Base-by-base conservation (phyloP, 2,329 filamentous ascomycete genomes). In the Hypoxylon sp. region DNA sequence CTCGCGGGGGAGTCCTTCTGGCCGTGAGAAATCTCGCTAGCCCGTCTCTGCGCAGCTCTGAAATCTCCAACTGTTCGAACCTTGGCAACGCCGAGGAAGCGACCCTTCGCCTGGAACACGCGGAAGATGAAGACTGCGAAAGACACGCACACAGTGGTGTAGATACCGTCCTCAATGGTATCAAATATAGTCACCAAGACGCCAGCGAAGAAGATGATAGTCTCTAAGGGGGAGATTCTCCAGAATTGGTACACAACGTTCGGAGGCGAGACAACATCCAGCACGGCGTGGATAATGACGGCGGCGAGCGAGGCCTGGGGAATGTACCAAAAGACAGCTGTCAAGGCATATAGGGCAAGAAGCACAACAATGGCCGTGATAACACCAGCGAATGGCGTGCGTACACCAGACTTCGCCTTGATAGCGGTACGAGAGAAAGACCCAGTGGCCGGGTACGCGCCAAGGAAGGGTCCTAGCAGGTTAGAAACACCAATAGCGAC, bases 341-440 rank as follows among this genome's bases (percentile, higher is more conserved):
- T 84, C 17, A 96, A 77, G 12, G 88, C 90, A 65, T 96, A 96
- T 51, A 94, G 86, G 12, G 91, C 90, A 7, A 96, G 77, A 2
- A 96, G 77, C 6, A 96, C 91, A 7, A 96, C 83, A 13, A 90
- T 54, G 1, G 88, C 91, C 7, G 91, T 96, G 55, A 95, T 90
- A 35, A 93, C 82, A 77, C 91, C 91, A 23, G 89, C 91, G 47
- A 95, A 84, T 1, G 91, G 91, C 3, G 90, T 96, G 30, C 91
- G 86, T 1, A 95, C 91, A 67, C 91, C 91, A 43, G 91, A 90
- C 74, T 96, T 96, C n/a, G 91, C 90, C 72, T 95, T 95, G 76
- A 96, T 95, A 40, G 91, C 91, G 15, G 91, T 96, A 55, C 91
- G 84, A 5, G 89, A 93, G 77, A 96, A 96, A 2, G 91, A 95